Base-by-base conservation (phyloP, 176 grass and related monocot species). In the Luzula sylvatica region DNA sequence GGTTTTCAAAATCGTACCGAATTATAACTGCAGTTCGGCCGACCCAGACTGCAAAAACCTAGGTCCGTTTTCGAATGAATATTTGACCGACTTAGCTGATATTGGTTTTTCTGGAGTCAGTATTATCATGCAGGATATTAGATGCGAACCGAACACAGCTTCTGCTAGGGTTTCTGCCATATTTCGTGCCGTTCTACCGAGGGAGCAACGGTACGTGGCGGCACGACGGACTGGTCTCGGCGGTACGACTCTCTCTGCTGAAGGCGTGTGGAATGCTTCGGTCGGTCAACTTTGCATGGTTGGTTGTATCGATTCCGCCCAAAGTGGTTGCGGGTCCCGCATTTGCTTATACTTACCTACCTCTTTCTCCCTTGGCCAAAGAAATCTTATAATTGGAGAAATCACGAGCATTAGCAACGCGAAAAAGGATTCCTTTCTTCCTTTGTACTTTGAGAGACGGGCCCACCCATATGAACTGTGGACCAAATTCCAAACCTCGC, bases 211-310 rank as follows among this genome's bases (percentile, higher is more conserved):
- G 68, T 87, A 71, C 68, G 51, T 50, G 28, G 65, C 78, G 43
- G 46, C 64, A 3, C 63, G 71, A 61, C 59, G 79, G n/a, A 87
- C 59, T 15, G 88, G 83, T 39, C 75, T 94, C 12, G 52, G 63
- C 71, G 65, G 53, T 49, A 53, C 41, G 63, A 83, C 82, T 3
- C 72, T 94, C 4, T 40, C 78, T 1, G 75, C 78, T 27, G 88
- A 94, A 75, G 88, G 83, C 8, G 68, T 83, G 46, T 94, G 88
- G 88, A 81, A 56, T 18, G 52, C 78, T 4, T 77, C 88, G 14
- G 20, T 61, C 7, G 83, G 83, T 15, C 83, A 87, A 65, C 75
- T 94, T 26, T 94, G 83, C 88, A 94, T 94, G 88, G 83, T 94
- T 29, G 88, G 75, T 28, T 94, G 88, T 72, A 62, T 83, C 17